phyloP scores from a whole-genome alignment of 1,284 basidiomycete species.

The Fomitopsis pinicola region DNA sequence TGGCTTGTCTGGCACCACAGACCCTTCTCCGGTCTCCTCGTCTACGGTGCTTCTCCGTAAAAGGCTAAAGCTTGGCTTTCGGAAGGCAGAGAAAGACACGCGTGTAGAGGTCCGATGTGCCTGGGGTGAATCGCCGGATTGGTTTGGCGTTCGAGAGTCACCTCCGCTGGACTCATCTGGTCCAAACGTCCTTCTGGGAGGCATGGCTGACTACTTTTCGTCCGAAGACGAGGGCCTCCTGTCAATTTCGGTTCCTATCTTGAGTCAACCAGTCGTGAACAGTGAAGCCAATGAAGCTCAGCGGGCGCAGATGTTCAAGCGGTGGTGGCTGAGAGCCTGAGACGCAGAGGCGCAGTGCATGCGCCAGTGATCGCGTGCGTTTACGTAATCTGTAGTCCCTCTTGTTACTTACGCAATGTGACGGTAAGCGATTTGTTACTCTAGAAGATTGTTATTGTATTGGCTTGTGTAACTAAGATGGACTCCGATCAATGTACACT shows the following conservation, averaged over 20 bases:
- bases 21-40: constrained; percentile 20
- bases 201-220: neutral
- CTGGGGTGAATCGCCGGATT: neutral
- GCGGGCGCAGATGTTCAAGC: neutral
- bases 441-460: too few relatives aligned
- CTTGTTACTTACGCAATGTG: too few relatives aligned
- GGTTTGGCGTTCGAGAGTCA: constrained; percentile 5
- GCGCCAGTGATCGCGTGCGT: neutral
- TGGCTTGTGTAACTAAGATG: too few relatives aligned
- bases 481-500: too few relatives aligned
- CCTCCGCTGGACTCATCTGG: constrained; percentile 12
- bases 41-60: constrained; percentile 19
- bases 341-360: neutral
- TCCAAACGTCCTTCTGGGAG: constrained; percentile 18
- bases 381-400: neutral
- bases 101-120: constrained; percentile 11
- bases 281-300: neutral
- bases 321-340: neutral
- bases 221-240: neutral
- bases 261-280: neutral
- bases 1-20: constrained; percentile 40
- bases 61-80: constrained; percentile 22
- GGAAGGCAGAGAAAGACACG: constrained; percentile 22
- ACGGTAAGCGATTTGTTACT: too few relatives aligned
- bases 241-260: neutral